Conservation (phyloP, 805 yeast genomes). For the Candida endomychidarum region DNA sequence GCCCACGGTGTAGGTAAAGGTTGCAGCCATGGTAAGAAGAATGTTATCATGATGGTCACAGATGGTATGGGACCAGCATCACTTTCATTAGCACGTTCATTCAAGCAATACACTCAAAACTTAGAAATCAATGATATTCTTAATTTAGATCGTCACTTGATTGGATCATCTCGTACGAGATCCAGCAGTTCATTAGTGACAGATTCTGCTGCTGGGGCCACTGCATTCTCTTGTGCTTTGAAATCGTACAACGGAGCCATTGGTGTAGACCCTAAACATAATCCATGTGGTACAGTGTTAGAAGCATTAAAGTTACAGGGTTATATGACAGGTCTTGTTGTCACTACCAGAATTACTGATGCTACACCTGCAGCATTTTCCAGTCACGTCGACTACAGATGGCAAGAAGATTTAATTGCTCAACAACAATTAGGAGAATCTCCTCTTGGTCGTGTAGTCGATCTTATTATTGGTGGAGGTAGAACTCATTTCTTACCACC, state of each 20-base stretch:
- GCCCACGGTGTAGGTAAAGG: not conserved
- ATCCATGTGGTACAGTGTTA: constrained; percentile 82
- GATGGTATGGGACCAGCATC: constrained; percentile 96
- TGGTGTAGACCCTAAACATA: constrained; percentile 65
- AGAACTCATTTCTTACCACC: constrained; percentile 74
- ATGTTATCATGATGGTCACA: constrained; percentile 82
- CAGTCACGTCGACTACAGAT: constrained; percentile 71
- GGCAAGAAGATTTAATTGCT: constrained; percentile 82
- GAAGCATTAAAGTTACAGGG: constrained; percentile 86
- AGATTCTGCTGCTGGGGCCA: constrained; percentile 96
- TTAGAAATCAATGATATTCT: constrained; percentile 57
- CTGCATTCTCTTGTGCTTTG: constrained; percentile 82
- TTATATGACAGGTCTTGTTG: constrained; percentile 82
- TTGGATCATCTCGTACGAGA: constrained; percentile 84
- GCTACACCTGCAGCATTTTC: constrained; percentile 93
- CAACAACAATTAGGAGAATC: constrained; percentile 78
- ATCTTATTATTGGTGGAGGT: constrained; percentile 89
- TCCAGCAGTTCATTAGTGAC: constrained; percentile 79
- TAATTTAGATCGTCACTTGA: constrained; percentile 61
- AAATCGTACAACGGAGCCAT: constrained; percentile 88
- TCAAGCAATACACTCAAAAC: constrained; percentile 57
- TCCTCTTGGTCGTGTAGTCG: constrained; percentile 75
- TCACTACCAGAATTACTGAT: constrained; percentile 87
- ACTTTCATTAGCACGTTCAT: constrained; percentile 72
- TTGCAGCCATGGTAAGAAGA: constrained; percentile 46